Conservation (phyloP, 2,329 filamentous ascomycete genomes). For the Remersonia thermophila region DNA sequence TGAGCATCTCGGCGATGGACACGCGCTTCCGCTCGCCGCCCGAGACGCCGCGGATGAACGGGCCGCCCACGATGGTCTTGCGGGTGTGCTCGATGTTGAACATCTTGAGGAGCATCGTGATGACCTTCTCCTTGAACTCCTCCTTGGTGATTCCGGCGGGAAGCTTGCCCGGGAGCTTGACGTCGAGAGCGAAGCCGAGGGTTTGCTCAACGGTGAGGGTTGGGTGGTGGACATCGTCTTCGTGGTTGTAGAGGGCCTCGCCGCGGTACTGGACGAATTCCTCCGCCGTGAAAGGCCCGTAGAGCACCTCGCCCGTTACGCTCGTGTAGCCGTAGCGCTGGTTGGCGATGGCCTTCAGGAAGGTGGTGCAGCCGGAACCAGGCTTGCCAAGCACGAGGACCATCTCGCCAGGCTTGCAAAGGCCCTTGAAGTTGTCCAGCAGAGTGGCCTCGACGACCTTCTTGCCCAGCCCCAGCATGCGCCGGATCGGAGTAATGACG, state of each 20-base stretch:
- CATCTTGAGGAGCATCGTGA: constrained; percentile 70
- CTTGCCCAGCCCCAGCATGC: constrained; percentile 50
- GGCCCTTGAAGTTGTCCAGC: constrained; percentile 57
- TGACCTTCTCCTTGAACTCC: constrained; percentile 60
- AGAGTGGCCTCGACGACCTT: constrained; percentile 63
- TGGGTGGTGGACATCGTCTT: constrained; percentile 76
- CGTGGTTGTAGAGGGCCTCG: constrained; percentile 75
- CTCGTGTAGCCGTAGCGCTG: constrained; percentile 45
- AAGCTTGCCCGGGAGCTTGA: constrained; percentile 71
- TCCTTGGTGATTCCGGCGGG: constrained; percentile 61
- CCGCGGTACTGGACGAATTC: constrained; percentile 67
- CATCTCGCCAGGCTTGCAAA: constrained; percentile 77
- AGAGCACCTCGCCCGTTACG: constrained; percentile 57
- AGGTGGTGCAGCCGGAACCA: constrained; percentile 59
- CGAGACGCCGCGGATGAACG: constrained; percentile 67
- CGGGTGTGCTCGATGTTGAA: constrained; percentile 87
- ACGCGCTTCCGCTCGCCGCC: constrained; percentile 72
- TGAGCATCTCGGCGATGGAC: constrained; percentile 72
- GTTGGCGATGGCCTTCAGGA: constrained; percentile 56
- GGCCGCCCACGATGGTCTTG: constrained; percentile 74
- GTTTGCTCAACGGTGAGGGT: constrained; percentile 83
- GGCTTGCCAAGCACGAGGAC: constrained; percentile 69
- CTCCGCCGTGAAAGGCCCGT: constrained; percentile 59
- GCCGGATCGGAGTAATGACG: constrained; percentile 50
- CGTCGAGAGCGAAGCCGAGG: constrained; percentile 70